Base-by-base conservation (phyloP, 2,329 filamentous ascomycete genomes). In the Huntiella omanensis region DNA sequence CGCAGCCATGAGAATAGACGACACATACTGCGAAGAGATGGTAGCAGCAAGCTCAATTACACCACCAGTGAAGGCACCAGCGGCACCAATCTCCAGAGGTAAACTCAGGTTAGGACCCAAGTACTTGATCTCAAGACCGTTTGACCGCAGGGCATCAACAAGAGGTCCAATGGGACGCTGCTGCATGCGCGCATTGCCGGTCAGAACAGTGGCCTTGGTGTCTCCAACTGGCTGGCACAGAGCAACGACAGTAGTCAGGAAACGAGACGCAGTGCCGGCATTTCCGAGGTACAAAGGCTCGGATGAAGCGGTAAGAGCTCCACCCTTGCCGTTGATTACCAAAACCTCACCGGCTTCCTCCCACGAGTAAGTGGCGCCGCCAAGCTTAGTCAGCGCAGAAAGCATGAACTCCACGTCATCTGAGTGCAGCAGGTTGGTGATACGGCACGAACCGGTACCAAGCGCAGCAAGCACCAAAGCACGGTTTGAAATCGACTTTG, bases 381-480 rank as follows among this genome's bases (percentile, higher is more conserved):
- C 79, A 17, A 98, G 73, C 55, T 80, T 78, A 19, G 75, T 73
- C 48, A 98, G 77, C n/a, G 91, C 88, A 48, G 85, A 85, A 39
- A 98, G 68, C 91, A 98, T 98, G 61, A 84, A 91, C 60, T 96
- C 85, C 0, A 87, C 94, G 58, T 98, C 91, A 55, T 96, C 91
- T 0, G 91, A 96, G 62, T 95, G 88, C 8, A 98, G 71, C 32
- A 98, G 67, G 55, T 98, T 96, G 61, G 76, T 87, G 60, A 98
- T 82, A 35, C 82, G 80, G 58, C 87, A 95, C 19, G 79, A 77
- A 13, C 91, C 91, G 47, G 75, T 74, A 33, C 87, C 86, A 32
- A 98, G 76, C 10, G 91, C 91, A 39, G 91, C 91, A 44, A 98
- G 71, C n/a, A 98, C 76, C 35, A 98, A 72, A 33, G 92, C 88